Evolutionary conservation across 352 stramenopile genomes (phyloP).

Genomic region (Globisporangium middletonii): DNA sequence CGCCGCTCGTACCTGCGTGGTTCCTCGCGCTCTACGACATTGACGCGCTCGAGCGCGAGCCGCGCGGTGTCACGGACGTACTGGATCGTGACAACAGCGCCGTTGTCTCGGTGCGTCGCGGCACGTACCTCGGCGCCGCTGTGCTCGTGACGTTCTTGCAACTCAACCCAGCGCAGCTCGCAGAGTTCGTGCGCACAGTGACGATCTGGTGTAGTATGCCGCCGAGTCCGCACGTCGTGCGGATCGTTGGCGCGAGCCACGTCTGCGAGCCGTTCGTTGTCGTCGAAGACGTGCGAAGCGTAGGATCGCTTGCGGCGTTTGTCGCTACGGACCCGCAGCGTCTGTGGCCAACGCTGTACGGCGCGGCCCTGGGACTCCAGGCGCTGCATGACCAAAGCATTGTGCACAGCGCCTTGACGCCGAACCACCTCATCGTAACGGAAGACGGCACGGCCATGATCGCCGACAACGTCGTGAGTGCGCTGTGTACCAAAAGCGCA

Average conservation of each 20-base stretch:
- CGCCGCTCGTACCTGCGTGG: conserved; percentile 1
- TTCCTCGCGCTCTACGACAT: conserved; percentile 9
- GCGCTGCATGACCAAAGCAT: conserved; percentile 4
- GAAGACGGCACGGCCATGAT: background rate
- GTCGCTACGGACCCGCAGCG: background rate
- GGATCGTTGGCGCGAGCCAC: conserved; percentile 5
- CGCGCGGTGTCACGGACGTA: background rate
- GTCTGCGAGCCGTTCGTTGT: conserved; percentile 5
- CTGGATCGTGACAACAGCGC: background rate
- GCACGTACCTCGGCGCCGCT: background rate
- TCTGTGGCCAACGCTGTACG: conserved; percentile 4
- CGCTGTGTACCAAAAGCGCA: background rate
- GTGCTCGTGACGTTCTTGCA: conserved; percentile 3
- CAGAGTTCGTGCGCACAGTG: background rate
- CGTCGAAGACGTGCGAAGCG: background rate
- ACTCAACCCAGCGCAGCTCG: background rate
- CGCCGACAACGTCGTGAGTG: background rate
- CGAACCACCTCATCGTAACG: background rate
- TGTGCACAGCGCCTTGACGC: background rate
- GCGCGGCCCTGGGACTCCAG: conserved; percentile 3
- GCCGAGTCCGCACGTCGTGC: background rate
- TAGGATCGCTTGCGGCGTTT: background rate
- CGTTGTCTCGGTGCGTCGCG: background rate
- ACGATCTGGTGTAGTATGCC: background rate
- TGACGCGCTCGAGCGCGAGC: background rate